Evolutionary conservation across 257 asterid genomes (phyloP).

Genomic region (Leptodermis oblonga): DNA sequence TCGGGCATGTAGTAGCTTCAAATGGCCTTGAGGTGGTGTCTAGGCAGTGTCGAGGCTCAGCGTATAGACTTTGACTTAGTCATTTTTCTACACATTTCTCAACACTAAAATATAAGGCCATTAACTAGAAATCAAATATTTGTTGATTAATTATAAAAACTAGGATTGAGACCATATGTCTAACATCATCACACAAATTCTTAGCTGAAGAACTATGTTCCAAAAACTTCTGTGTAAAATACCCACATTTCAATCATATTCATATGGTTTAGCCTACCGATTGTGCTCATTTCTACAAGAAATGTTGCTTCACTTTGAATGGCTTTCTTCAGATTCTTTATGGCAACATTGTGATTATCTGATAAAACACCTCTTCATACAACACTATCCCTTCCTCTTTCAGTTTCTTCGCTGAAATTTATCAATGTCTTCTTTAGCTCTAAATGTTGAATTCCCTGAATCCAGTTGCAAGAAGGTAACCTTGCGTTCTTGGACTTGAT

Average conservation of each 20-base stretch:
- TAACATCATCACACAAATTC: constrained; percentile 14
- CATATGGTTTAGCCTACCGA: constrained; percentile 33
- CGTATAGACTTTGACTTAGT: no score
- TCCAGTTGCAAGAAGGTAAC: constrained; percentile 20
- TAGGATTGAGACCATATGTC: no score
- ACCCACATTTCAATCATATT: constrained; percentile 31
- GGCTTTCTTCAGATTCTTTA: constrained; percentile 25
- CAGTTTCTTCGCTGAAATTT: constrained; percentile 36
- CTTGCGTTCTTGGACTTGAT: background rate
- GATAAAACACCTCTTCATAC: constrained; percentile 34
- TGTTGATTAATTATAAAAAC: no score
- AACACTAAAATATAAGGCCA: no score
- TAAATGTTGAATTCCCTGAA: constrained; percentile 32
- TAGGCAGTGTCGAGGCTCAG: no score
- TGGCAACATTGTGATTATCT: constrained; percentile 31
- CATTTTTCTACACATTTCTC: no score
- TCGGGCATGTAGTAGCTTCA: no score
- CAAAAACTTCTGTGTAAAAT: constrained; percentile 32
- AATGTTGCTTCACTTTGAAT: constrained; percentile 36
- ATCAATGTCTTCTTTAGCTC: constrained; percentile 35
- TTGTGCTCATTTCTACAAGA: constrained; percentile 23
- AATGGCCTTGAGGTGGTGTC: no score
- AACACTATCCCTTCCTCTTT: constrained; percentile 35
- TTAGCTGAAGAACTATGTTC: constrained; percentile 31
- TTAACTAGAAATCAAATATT: no score